Evolutionary conservation across 129 eudicot genomes (phyloP).

Genomic region (Tagetes erecta): DNA sequence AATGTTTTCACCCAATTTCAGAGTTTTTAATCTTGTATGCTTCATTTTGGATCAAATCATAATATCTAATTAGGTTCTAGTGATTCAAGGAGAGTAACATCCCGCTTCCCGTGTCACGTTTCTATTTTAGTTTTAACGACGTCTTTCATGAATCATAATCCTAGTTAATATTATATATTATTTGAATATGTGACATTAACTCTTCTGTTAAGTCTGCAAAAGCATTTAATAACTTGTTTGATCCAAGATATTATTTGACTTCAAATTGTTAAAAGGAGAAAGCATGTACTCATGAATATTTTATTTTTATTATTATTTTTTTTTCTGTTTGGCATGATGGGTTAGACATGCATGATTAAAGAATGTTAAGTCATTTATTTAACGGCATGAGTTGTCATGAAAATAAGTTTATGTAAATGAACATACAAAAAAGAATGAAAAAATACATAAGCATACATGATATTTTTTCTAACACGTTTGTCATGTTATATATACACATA

Average conservation of each 20-base stretch:
- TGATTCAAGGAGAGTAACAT: neutral
- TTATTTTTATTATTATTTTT: neutral
- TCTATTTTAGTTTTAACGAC: too few species aligned
- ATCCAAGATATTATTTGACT: constrained; percentile 12
- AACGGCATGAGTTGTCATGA: neutral
- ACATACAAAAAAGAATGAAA: too few species aligned
- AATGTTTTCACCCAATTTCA: neutral
- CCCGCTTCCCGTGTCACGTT: too few species aligned
- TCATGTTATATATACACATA: too few species aligned
- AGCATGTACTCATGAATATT: neutral
- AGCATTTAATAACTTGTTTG: neutral
- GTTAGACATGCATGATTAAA: constrained; percentile 29
- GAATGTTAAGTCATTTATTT: neutral
- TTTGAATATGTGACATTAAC: neutral
- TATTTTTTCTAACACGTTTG: too few species aligned
- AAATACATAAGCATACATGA: too few species aligned
- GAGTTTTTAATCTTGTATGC: neutral
- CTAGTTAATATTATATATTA: neutral
- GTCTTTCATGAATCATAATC: neutral
- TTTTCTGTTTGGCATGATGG: constrained; percentile 6
- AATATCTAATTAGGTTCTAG: neutral
- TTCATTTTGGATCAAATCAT: neutral
- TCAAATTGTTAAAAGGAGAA: neutral
- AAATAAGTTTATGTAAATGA: too few species aligned
- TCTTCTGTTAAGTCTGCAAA: neutral